Conservation (phyloP, 2,329 filamentous ascomycete species). For the Fusarium nematophilum region DNA sequence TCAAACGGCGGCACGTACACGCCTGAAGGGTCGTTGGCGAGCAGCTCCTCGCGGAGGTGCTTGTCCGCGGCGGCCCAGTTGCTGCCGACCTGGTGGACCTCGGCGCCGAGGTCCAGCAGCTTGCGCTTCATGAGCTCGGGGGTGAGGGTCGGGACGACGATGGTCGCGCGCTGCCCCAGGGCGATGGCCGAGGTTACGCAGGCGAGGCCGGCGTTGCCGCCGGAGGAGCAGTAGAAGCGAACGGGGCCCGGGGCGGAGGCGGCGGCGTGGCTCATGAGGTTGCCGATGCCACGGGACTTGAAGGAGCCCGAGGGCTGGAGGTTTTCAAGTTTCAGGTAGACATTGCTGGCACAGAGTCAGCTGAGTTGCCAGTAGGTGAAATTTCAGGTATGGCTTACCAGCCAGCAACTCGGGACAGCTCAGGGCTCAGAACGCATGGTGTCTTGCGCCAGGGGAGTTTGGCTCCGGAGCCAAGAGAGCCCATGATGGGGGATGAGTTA, state of each 20-base stretch:
- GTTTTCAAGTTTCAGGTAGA: slow-evolving; percentile 88
- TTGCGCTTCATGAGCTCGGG: slow-evolving; percentile 78
- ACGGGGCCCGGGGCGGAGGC: slow-evolving; percentile 49
- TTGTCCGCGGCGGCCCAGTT: slow-evolving; percentile 77
- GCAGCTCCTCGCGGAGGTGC: slow-evolving; percentile 69
- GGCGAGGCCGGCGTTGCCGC: slow-evolving; percentile 87
- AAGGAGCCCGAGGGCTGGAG: slow-evolving; percentile 88
- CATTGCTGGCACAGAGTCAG: slow-evolving; percentile 62
- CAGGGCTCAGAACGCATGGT: slow-evolving; percentile 74
- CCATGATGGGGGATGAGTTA: slow-evolving; percentile 48
- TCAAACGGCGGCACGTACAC: slow-evolving; percentile 80
- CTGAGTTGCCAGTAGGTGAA: slow-evolving; percentile 8
- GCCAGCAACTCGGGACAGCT: slow-evolving; percentile 76
- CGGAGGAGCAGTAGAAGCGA: slow-evolving; percentile 84
- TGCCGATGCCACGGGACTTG: slow-evolving; percentile 83
- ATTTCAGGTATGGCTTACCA: slow-evolving; percentile 63
- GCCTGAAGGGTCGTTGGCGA: slow-evolving; percentile 62
- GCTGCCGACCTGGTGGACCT: slow-evolving; percentile 75
- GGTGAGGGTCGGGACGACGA: slow-evolving; percentile 77
- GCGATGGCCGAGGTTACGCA: slow-evolving; percentile 78
- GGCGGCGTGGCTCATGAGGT: slow-evolving; percentile 67
- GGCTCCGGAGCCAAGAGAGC: slow-evolving; percentile 52
- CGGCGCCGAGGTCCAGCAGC: slow-evolving; percentile 73
- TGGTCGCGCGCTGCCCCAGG: slow-evolving; percentile 74
- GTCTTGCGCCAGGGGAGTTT: slow-evolving; percentile 76